Evolutionary conservation across 2,329 filamentous ascomycete species (phyloP).

Genomic region (Ophiostoma sp.): DNA sequence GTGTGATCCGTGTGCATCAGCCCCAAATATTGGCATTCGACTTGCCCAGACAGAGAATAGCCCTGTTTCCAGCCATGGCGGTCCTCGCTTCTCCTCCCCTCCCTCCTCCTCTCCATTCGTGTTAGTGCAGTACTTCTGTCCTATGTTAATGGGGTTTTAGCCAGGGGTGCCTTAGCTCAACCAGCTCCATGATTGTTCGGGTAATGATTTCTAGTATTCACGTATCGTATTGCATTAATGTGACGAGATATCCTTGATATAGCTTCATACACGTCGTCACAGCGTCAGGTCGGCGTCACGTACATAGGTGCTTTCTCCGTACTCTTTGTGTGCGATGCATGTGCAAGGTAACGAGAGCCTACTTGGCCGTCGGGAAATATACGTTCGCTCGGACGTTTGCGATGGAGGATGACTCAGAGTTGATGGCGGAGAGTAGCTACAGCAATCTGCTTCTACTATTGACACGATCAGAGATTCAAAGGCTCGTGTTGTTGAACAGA

Average conservation of each 20-base stretch:
- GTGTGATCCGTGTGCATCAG: constrained; percentile 4
- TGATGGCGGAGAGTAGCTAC: neutral
- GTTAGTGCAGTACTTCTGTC: constrained; percentile 1
- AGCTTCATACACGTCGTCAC: constrained; percentile 5
- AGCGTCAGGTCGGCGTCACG: neutral
- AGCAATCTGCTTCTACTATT: too few species aligned
- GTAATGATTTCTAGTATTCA: too few species aligned
- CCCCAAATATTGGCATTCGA: constrained; percentile 3
- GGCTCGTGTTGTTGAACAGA: neutral
- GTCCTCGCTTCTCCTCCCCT: neutral
- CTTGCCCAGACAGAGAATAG: constrained; percentile 3
- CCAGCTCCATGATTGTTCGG: too few species aligned
- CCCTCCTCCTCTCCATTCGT: neutral
- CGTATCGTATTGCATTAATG: too few species aligned
- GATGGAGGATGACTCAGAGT: neutral
- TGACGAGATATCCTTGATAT: neutral
- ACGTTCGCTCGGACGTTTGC: neutral
- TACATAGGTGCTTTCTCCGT: too few species aligned
- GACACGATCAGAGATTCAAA: neutral
- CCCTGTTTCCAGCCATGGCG: neutral
- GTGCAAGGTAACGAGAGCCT: too few species aligned
- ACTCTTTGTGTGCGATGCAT: too few species aligned
- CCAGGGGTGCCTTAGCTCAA: neutral
- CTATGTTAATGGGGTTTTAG: neutral
- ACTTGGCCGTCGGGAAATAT: neutral